Evolutionary conservation across 768 basidiomycete genomes (phyloP).

Genomic region (Gloeopeniophorella convolvens): DNA sequence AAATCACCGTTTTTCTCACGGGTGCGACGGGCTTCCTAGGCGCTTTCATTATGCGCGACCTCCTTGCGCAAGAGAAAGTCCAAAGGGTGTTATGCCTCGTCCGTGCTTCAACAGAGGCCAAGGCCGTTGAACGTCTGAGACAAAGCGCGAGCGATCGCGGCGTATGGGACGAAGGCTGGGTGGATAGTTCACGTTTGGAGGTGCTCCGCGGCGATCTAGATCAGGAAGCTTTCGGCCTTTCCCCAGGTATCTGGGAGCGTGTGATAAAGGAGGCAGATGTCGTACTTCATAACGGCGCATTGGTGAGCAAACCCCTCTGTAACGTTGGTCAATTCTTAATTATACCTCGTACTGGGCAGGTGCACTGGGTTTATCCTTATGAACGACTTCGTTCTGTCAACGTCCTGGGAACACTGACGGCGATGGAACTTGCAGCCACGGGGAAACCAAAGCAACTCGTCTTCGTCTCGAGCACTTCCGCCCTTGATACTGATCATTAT

Average conservation of each 20-base stretch:
- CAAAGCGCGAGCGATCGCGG: constrained; percentile 71
- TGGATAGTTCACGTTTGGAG: constrained; percentile 56
- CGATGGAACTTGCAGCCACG: constrained; percentile 69
- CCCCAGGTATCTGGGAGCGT: constrained; percentile 53
- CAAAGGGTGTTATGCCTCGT: constrained; percentile 91
- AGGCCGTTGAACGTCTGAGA: constrained; percentile 62
- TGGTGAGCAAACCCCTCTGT: constrained; percentile 45
- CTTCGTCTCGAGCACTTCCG: constrained; percentile 95
- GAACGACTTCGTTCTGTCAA: constrained; percentile 87
- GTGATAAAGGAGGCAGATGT: constrained; percentile 71
- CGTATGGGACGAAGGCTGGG: constrained; percentile 88
- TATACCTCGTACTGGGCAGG: constrained; percentile 37
- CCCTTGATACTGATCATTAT: constrained; percentile 87
- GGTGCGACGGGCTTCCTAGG: constrained; percentile 97
- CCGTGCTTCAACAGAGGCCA: constrained; percentile 55
- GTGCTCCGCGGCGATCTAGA: constrained; percentile 83
- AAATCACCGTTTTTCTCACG: constrained; percentile 84
- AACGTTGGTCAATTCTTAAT: background rate
- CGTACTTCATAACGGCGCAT: constrained; percentile 92
- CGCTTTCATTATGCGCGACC: constrained; percentile 80
- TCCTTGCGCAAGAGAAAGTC: constrained; percentile 63
- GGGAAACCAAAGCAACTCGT: constrained; percentile 73
- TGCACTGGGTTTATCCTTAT: constrained; percentile 99
- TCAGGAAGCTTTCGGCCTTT: constrained; percentile 67
- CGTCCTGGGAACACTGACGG: constrained; percentile 85